phyloP scores from a whole-genome alignment of 108 stramenopile genomes.

The Cylindrotheca closterium region DNA sequence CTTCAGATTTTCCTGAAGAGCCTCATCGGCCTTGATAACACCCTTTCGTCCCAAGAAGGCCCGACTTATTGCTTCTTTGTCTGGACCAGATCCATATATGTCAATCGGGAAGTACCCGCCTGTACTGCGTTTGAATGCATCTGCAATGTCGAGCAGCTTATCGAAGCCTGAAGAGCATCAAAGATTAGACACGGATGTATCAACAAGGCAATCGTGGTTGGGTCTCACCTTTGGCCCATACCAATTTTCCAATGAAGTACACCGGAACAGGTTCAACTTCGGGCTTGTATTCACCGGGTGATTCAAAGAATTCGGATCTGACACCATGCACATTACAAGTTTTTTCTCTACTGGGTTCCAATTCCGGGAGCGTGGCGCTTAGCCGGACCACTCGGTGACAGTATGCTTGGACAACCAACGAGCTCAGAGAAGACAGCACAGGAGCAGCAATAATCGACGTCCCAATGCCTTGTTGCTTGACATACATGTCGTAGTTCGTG shows the following conservation, averaged over 20 bases:
- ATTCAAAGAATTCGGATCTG: slow-evolving; percentile 63
- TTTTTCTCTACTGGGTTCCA: slow-evolving; percentile 60
- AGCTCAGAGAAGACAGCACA: slow-evolving; percentile 1
- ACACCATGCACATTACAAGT: slow-evolving; percentile 86
- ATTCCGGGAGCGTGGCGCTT: slow-evolving; percentile 54
- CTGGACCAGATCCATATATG: slow-evolving; percentile 68
- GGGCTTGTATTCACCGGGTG: slow-evolving; percentile 20
- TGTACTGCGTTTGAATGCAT: slow-evolving; percentile 34
- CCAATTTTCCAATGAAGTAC: slow-evolving; percentile 84
- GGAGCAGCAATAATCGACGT: slow-evolving; percentile 13
- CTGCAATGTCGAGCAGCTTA: slow-evolving; percentile 58
- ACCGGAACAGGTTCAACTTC: slow-evolving; percentile 11
- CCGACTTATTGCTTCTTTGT: slow-evolving; percentile 59
- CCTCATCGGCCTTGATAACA: background rate
- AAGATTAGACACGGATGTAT: no score
- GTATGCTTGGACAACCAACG: slow-evolving; percentile 63
- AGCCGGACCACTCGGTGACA: slow-evolving; percentile 81
- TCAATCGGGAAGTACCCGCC: slow-evolving; percentile 74
- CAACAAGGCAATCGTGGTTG: no score
- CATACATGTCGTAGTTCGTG: slow-evolving; percentile 81
- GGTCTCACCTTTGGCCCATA: slow-evolving; percentile 44
- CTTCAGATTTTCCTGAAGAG: background rate
- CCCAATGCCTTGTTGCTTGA: slow-evolving; percentile 13
- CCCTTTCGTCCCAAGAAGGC: slow-evolving; percentile 42
- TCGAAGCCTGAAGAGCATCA: slow-evolving; percentile 62